Base-by-base conservation (phyloP, 805 yeast species). In the Monosporozyma unispora region DNA sequence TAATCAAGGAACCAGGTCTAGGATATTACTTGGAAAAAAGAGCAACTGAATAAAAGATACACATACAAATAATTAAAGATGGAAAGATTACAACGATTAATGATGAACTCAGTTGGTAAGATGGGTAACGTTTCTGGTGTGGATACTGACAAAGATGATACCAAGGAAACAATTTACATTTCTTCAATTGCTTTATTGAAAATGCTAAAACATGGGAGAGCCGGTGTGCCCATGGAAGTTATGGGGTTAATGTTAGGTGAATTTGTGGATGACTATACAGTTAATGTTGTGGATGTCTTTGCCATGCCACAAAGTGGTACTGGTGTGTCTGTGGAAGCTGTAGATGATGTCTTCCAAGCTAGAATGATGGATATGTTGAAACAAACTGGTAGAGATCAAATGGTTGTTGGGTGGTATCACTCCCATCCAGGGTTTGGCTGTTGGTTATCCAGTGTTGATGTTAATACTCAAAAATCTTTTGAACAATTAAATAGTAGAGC, bases 381-480 rank as follows among this genome's bases (percentile, higher is more conserved):
- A 70, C 99, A 93, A 68, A 93, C 99, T 0, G 99, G 99, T n/a
- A 79, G 99, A 68, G 97, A 90, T 70, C 95, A 93, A 67, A 89
- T 87, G 87, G 99, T 93, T 48, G 99, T 93, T 46, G 99, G 99
- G 31, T 93, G 99, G 99, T 93, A 93, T 73, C 99, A 93, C 67
- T 90, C 98, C 12, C 99, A 93, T 70, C 99, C 99, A 4, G 99
- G 99, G 16, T 93, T 91, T 67, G 99, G 99, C n/a, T 93, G 99
- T 74, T 93, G 99, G 99, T 76, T 93, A 58, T 90, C 98, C 11
- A 82, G 90, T 27, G 98, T 93, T 27, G 99, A 93, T 77, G 95
- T 93, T 52, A 88, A 89, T 68, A 93, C 99, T 3, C 99, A 93
- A 66, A 96, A 91, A 67, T 87, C 96, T 33, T 93, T 93, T 64